Evolutionary conservation across 495 filamentous ascomycete species (phyloP).

Genomic region (Lophiotrema nucula): DNA sequence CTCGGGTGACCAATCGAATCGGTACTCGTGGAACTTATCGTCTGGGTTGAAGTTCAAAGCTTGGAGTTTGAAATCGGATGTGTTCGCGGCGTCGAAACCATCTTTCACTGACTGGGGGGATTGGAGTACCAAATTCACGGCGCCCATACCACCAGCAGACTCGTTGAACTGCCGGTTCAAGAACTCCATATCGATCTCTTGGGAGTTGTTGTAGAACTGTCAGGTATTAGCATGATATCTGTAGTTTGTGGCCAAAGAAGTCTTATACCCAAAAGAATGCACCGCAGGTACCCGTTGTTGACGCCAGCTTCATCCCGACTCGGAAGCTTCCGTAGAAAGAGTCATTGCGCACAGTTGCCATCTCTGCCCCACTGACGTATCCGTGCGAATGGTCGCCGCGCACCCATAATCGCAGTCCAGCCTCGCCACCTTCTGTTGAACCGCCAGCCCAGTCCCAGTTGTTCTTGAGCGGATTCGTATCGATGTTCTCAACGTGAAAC

Average conservation of each 20-base stretch:
- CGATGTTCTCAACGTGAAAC: slow-evolving; percentile 53
- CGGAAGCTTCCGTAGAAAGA: slow-evolving; percentile 65
- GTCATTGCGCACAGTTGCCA: slow-evolving; percentile 57
- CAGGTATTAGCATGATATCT: not conserved
- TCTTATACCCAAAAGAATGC: slow-evolving; percentile 77
- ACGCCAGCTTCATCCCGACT: slow-evolving; percentile 61
- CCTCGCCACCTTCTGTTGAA: slow-evolving; percentile 48
- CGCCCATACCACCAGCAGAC: slow-evolving; percentile 45
- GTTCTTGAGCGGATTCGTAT: slow-evolving; percentile 51
- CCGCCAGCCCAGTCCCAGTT: slow-evolving; percentile 40
- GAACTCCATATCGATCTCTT: slow-evolving; percentile 79
- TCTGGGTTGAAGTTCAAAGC: slow-evolving; percentile 63
- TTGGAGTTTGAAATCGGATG: slow-evolving; percentile 53
- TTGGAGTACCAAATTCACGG: slow-evolving; percentile 72
- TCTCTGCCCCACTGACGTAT: slow-evolving; percentile 60
- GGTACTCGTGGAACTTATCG: slow-evolving; percentile 66
- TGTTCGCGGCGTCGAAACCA: slow-evolving; percentile 58
- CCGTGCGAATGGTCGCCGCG: slow-evolving; percentile 46
- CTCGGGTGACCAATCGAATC: slow-evolving; percentile 67
- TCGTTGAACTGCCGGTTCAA: slow-evolving; percentile 57
- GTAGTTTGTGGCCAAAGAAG: not conserved
- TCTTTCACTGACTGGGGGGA: slow-evolving; percentile 52
- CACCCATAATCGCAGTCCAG: slow-evolving; percentile 62
- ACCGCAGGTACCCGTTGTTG: slow-evolving; percentile 62
- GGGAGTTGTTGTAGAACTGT: slow-evolving; percentile 72